Evolutionary conservation across 345 rosid genomes (phyloP), one percentile per base, ranked within the genome.

Genomic region (Dovyalis caffra): DNA sequence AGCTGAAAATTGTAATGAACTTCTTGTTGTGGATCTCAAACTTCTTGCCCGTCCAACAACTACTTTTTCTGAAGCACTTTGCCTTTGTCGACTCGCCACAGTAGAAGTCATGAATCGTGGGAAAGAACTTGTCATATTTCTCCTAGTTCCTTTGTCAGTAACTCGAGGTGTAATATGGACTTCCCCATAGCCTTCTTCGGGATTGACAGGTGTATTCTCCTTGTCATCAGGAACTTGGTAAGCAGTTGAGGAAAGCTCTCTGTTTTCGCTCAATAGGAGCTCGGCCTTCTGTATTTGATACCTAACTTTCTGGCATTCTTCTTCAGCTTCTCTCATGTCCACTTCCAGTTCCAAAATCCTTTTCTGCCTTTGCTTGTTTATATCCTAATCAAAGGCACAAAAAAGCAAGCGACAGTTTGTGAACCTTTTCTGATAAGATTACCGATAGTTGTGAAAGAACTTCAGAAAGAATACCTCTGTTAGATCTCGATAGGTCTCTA

Each of bases 91-190:
- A 80, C 98, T 94, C n/a, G 98, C 90, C 4, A 62, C 97, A 10
- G 97, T 94, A 4, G 98, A 86, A 20, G 86, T 77, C 98, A 94
- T 94, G 85, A 92, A 94, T 58, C 94, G 88, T 32, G 98, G 97
- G 31, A 82, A 64, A 58, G 76, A 76, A 35, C 83, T 75, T 10
- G 66, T 66, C 60, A 26, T 64, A 18, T 23, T 79, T 76, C 78
- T 74, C 78, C 82, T 86, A 1, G 69, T 72, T 43, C 71, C 63
- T 68, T 80, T 84, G n/a, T 80, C 83, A 53, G 83, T 67, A 69
- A 79, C 28, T 74, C 20, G 76, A 6, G 86, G 85, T 23, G 86
- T 83, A 61, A 10, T 60, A 49, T 66, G 53, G 2, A 68, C 79
- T 74, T 87, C 88, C 49, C 78, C 76, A 6, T 35, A 23, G 45